A percentile compares a stretch with the other conserved stretches of the same genome.
Evolutionary conservation across 2,329 filamentous ascomycete species (phyloP).

Genomic region (Scorias spongiosa): DNA sequence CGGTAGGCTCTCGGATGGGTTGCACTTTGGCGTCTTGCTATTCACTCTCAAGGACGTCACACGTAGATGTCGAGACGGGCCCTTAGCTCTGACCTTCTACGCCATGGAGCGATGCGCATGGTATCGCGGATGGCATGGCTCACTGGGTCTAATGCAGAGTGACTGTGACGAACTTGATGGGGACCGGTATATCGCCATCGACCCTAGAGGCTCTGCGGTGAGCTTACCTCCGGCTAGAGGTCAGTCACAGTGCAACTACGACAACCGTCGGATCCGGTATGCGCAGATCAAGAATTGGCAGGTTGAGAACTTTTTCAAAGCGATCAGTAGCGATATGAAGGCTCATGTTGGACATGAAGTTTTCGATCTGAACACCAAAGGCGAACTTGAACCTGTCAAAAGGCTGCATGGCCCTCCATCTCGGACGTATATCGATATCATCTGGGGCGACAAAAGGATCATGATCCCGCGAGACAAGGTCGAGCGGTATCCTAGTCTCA

Average conservation of each 20-base stretch:
- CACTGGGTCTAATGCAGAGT: neutral
- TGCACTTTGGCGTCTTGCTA: constrained; percentile 27
- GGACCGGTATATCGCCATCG: constrained; percentile 9
- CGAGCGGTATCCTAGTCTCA: constrained; percentile 16
- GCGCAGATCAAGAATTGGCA: constrained; percentile 19
- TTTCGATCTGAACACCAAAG: constrained; percentile 17
- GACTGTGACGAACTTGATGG: neutral
- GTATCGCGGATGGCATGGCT: neutral
- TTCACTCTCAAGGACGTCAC: constrained; percentile 22
- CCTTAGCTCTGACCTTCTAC: constrained; percentile 21
- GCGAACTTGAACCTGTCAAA: constrained; percentile 16
- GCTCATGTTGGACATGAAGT: constrained; percentile 19
- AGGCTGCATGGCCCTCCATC: constrained; percentile 18
- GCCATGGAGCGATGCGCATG: constrained; percentile 8
- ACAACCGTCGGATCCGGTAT: constrained; percentile 15
- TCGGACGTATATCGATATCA: constrained; percentile 21
- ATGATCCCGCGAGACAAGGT: constrained; percentile 18
- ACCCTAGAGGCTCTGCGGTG: constrained; percentile 7
- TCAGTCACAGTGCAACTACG: constrained; percentile 16
- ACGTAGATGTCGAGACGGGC: constrained; percentile 10
- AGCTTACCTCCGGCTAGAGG: constrained; percentile 8
- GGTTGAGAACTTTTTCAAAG: constrained; percentile 15
- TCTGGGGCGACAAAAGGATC: constrained; percentile 21
- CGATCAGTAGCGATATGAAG: constrained; percentile 20
- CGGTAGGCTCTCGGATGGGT: constrained; percentile 22